A percentile compares a stretch with the other conserved stretches of the same genome.
phyloP scores from a whole-genome alignment of 208 protist genomes.

The Crithidia sp. region DNA sequence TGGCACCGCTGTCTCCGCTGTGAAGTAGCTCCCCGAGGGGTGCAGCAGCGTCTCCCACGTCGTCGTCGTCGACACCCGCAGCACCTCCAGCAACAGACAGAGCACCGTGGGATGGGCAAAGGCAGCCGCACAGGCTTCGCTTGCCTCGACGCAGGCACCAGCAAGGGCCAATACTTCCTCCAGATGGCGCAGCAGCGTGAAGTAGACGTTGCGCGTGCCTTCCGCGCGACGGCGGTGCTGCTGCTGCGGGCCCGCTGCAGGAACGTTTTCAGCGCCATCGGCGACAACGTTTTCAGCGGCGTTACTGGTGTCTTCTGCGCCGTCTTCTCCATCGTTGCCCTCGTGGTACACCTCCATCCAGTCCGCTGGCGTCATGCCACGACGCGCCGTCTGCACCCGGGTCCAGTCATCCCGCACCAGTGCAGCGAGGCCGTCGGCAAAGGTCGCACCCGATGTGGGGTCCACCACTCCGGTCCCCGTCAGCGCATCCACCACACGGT shows the following conservation, averaged over 20 bases:
- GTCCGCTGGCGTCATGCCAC: constrained; percentile 23
- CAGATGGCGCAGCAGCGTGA: constrained; percentile 40
- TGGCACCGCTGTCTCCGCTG: background rate
- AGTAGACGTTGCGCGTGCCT: constrained; percentile 32
- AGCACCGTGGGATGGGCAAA: constrained; percentile 36
- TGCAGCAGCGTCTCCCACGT: constrained; percentile 51
- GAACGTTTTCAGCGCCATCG: constrained; percentile 1
- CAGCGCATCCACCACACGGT: constrained; percentile 62
- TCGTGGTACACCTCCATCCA: constrained; percentile 26
- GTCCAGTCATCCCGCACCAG: constrained; percentile 44
- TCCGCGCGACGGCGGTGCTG: constrained; percentile 1
- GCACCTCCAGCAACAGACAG: constrained; percentile 39
- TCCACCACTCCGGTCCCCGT: constrained; percentile 19
- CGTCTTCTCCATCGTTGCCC: background rate
- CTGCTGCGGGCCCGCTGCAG: background rate
- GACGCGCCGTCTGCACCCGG: constrained; percentile 37
- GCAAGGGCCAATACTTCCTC: constrained; percentile 66
- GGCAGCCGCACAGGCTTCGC: constrained; percentile 44
- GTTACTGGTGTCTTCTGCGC: background rate
- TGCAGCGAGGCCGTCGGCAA: constrained; percentile 37
- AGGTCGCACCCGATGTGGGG: constrained; percentile 13
- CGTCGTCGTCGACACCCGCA: constrained; percentile 34
- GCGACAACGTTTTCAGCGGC: background rate
- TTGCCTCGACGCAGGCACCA: constrained; percentile 55
- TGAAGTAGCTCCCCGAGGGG: constrained; percentile 30